Evolutionary conservation across 2,329 filamentous ascomycete genomes (phyloP), one percentile per base, ranked within the genome.

Genomic region (Sclerotiophoma versabilis): DNA sequence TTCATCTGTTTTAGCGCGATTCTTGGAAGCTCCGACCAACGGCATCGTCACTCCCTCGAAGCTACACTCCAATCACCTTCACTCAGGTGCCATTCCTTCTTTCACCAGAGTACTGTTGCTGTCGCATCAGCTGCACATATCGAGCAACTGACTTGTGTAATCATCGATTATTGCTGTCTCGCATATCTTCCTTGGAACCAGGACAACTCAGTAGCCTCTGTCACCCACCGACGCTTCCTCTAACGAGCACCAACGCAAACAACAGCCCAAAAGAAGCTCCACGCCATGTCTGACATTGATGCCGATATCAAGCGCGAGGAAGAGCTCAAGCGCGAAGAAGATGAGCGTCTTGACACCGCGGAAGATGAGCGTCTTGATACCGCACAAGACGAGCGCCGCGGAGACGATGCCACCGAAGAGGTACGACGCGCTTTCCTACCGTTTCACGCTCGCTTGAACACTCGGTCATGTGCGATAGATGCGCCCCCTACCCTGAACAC

Each of bases 281-380:
- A 25, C 38, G 54, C 22, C 51, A 73, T 73, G 70, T 68, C 70
- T 22, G 68, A 73, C 61, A 57, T 59, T 30, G 70, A 73, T 14
- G 53, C 59, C 32, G 68, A 70, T 38, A 55, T 60, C 34, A 66
- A 68, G 59, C 69, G 64, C 51, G 68, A 69, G 42, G 68, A 71
- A 23, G 69, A 70, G 48, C 66, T 68, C 58, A 70, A 66, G 42
- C 63, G 65, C 41, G 70, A 74, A 41, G 51, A 71, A 30, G 70
- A 71, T 41, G 68, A 70, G 59, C 71, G 67, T 45, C 63, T 67
- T 32, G 71, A 74, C 32, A 70, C 64, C 20, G 68, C 67, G n/a
- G 69, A 72, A 50, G 70, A 71, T 41, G 68, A 70, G 59, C 71
- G 67, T 45, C 63, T 67, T 32, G 71, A 74, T 34, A 70, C 64